phyloP scores from a whole-genome alignment of 2,329 filamentous ascomycete genomes.

The Aspergillus melleus region DNA sequence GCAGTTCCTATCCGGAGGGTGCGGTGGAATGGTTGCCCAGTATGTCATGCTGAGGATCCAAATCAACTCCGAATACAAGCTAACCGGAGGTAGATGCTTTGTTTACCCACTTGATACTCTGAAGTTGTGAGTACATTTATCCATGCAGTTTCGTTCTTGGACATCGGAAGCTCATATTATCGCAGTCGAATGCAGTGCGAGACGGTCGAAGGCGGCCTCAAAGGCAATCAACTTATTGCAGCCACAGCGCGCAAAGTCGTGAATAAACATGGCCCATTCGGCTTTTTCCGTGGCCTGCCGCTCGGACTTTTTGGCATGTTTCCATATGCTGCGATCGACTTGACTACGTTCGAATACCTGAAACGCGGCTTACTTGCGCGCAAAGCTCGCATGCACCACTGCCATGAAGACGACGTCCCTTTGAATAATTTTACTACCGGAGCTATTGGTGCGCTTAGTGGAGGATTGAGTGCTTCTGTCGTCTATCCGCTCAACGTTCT shows the following conservation, averaged over 20 bases:
- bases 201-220: slow-evolving; percentile 80
- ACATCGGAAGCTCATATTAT: slow-evolving; percentile 10
- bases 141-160: background rate
- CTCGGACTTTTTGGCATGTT: slow-evolving; percentile 97
- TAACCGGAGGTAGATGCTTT: slow-evolving; percentile 61
- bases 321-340: slow-evolving; percentile 93
- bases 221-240: slow-evolving; percentile 77
- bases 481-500: slow-evolving; percentile 96
- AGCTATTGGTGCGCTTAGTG: slow-evolving; percentile 85
- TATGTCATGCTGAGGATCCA: slow-evolving; percentile 49
- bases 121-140: slow-evolving; percentile 54
- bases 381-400: slow-evolving; percentile 67
- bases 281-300: slow-evolving; percentile 88
- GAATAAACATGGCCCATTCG: slow-evolving; percentile 67
- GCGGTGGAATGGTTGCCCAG: slow-evolving; percentile 94
- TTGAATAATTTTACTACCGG: slow-evolving; percentile 83
- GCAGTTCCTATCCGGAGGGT: slow-evolving; percentile 86
- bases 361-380: slow-evolving; percentile 72
- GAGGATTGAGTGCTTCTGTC: slow-evolving; percentile 86
- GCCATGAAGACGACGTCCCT: slow-evolving; percentile 78
- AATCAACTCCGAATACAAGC: slow-evolving; percentile 6
- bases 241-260: slow-evolving; percentile 87
- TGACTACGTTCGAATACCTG: slow-evolving; percentile 91
- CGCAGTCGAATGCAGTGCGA: slow-evolving; percentile 86
- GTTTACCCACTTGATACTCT: slow-evolving; percentile 86